Evolutionary conservation across 2,329 filamentous ascomycete species (phyloP), one percentile per base, ranked within the genome.

Genomic region (Chalara sp.): DNA sequence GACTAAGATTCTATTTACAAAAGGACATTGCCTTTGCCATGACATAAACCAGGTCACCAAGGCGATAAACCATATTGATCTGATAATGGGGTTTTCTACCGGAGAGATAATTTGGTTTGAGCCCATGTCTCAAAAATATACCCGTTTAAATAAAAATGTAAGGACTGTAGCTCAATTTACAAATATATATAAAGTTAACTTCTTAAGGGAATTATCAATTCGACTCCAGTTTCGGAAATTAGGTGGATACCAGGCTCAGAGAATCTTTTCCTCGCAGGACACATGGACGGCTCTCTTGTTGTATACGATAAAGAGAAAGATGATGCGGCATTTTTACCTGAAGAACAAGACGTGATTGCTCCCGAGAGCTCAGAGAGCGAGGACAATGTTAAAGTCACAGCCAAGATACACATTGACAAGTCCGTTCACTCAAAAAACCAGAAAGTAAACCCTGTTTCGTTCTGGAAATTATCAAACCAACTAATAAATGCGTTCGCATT

Each of bases 81-180:
- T 99, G 21, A 83, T 96, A 51, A 87, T 99, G 83, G 93, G 93
- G 1, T 97, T 96, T 63, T 96, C 92, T 6, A 95, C 91, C 0
- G 90, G 91, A 39, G 93, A 99, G 67, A 90, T 99, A 45, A 92
- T 99, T 55, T 99, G 93, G 93, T 97, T 93, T 75, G 93, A 99
- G 69, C 91, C 93, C 8, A 88, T 96, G 63, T 92, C 90, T 39
- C 92, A 97, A 63, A 90, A 95, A 65, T 99, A 99, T 68, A 88
- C 89, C 3, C 84, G 93, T 21, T 77, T 99, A 62, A 99, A 99
- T 66, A 99, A 99, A 72, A 97, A 97, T 67, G 85, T 87, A 69
- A 60, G 78, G 54, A 10, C 21, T 21, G 21, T 21, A 21, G 21
- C 21, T 21, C 32, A 42, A 32, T 6, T 13, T 6, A 30, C 21